Base-by-base conservation (phyloP, 176 grass and related monocot species). In the Oryza meyeriana region DNA sequence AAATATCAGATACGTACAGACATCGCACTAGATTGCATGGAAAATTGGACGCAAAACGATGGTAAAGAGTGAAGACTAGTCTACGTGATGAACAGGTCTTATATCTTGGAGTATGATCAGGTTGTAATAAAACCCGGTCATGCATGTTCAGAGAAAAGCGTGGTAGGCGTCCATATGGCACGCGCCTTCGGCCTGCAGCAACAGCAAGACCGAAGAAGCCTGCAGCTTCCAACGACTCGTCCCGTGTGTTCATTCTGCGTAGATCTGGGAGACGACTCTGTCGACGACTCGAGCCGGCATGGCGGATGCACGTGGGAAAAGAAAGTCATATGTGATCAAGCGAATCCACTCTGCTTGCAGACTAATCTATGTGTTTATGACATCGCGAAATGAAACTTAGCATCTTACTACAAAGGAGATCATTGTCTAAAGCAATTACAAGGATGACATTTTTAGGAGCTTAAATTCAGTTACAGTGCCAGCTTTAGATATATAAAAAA, bases 131-230 rank as follows among this genome's bases (percentile, higher is more conserved):
- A 20, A 38, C 22, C 69, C 25, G 14, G 76, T 79, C 57, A 52
- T 63, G 76, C 39, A 29, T 48, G 59, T 22, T 69, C 66, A 13
- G 30, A 27, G 2, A 55, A 55, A 24, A 81, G 87, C 36, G 87
- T 84, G 81, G 29, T 55, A 3, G 28, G 69, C 29, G 30, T 84
- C 76, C 70, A 74, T 27, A 64, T 40, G 81, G 62, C 87, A 80
- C 76, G 38, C n/a, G 66, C 32, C 84, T 1, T 9, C 9, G 2
- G 39, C 12, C 4, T 52, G 16, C 57, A 17, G 47, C 31, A 70
- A 41, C 61, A 4, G 32, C 32, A 33, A 2, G 32, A 33, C 32
- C 10, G 35, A 31, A 59, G 42, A n/a, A 55, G 13, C 35, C 13
- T 18, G 18, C 22, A 28, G 62, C 47, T 14, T n/a, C 39, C 79